Percentiles rank a stretch among this genome's conserved stretches.
Evolutionary conservation across 2,329 filamentous ascomycete species (phyloP).

Genomic region (Rhinocladiella similis): DNA sequence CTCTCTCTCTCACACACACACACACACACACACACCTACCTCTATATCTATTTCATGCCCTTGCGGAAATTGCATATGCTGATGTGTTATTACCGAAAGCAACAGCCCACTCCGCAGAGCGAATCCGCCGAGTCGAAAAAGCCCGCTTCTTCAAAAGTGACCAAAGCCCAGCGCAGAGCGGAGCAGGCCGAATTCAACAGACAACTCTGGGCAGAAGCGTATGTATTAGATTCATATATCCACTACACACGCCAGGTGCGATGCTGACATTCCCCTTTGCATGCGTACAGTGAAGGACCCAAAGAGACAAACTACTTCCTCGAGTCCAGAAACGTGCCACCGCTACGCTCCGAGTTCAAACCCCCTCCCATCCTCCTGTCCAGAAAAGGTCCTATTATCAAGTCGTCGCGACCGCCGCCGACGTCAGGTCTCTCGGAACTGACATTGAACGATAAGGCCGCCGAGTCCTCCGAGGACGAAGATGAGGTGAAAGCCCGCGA

Average conservation of each 20-base stretch:
- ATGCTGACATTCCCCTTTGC: not conserved
- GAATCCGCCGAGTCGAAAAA: slow-evolving; percentile 44
- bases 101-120: slow-evolving; percentile 37
- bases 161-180: slow-evolving; percentile 74
- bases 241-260: no score
- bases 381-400: slow-evolving; percentile 57
- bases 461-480: slow-evolving; percentile 62
- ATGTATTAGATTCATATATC: no score
- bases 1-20: not conserved
- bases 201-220: slow-evolving; percentile 88
- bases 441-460: slow-evolving; percentile 45
- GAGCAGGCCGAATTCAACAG: slow-evolving; percentile 81
- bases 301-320: slow-evolving; percentile 71
- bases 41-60: no score
- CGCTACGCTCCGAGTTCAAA: slow-evolving; percentile 72
- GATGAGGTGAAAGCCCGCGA: slow-evolving; percentile 61
- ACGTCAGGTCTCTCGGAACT: slow-evolving; percentile 19
- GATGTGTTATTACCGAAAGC: slow-evolving; percentile 13
- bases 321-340: slow-evolving; percentile 59
- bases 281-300: slow-evolving; percentile 63
- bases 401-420: slow-evolving; percentile 14
- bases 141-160: slow-evolving; percentile 56
- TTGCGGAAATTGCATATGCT: no score
- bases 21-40: no score
- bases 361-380: slow-evolving; percentile 81